Evolutionary conservation across 148 eudicot species (phyloP), one percentile per base, ranked within the genome.

Genomic region (Cornus controversa): DNA sequence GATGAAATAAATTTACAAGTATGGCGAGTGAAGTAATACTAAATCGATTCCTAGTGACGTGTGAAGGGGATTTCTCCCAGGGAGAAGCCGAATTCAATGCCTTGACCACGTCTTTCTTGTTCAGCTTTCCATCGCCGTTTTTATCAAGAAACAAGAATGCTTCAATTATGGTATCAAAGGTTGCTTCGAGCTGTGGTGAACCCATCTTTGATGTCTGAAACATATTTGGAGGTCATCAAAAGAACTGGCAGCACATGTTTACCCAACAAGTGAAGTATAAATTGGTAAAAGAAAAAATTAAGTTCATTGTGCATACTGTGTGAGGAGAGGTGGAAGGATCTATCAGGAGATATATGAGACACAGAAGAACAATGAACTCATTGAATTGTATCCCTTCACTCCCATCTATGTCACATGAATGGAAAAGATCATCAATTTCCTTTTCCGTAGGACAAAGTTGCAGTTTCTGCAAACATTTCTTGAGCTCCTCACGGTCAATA

Each of bases 61-160:
- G 91, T 7, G 85, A 66, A 6, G 97, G 92, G 26, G 93, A 81
- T 78, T 79, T 87, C 72, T 93, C 97, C 81, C 80, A 71, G 26
- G 89, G 91, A 69, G 72, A 69, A 63, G 63, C 85, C 72, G 86
- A 88, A 37, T 85, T 87, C 78, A 91, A 25, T 75, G 92, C 82
- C 84, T 81, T 85, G 72, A 81, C 71, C 69, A 93, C 58, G 70
- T 89, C 93, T 63, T 87, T 85, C 81, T 84, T 87, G 85, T 86
- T 86, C 69, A 93, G 82, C 84, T 84, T 89, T n/a, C 95, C 93
- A 68, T 88, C 90, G 36, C 91, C 89, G 69, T 91, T 89, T 83
- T 91, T 88, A 67, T 93, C 97, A 75, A 91, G 87, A 69, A 85
- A 88, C 81, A 87, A 76, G 83, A 93, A 91, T 70, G 89, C 91